Evolutionary conservation across 768 basidiomycete genomes (phyloP), one percentile per base, ranked within the genome.

Genomic region (Fibroporia radiculosa): DNA sequence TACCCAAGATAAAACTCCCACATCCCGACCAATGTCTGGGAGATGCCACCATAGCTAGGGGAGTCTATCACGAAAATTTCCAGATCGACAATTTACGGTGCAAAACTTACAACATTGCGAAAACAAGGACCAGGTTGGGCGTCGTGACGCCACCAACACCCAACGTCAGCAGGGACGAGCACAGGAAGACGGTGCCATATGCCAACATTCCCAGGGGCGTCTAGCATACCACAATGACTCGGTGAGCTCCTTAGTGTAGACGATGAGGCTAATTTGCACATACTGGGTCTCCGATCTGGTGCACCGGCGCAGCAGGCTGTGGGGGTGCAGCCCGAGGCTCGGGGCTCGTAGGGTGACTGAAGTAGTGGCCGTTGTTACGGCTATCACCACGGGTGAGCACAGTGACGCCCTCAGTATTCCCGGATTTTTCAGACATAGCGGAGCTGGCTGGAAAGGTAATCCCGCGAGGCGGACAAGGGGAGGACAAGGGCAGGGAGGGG

Each of bases 21-120:
- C 42, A 44, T 44, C 12, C 42, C 42, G 42, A 44, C 42, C 42
- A 44, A 44, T 25, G 42, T 44, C 33, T 44, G 42, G n/a, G 42
- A 44, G 20, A 44, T 44, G 23, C 42, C 42, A 25, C 42, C 42
- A 19, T 44, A 44, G 42, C 42, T 44, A 24, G 10, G 7, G 22
- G 27, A 25, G 13, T 14, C n/a, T 20, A 35, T 44, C 42, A 44
- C 32, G n/a, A 35, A 44, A 6, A 19, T 22, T 16, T 44, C 29
- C 42, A 6, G 20, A 23, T 31, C 18, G 7, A 3, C 4, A 11
- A n/a, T 23, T 10, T 14, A 28, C 33, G 6, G 3, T 19, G 28
- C 11, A 18, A 19, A 11, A 44, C 42, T 44, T 28, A 44, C 42
- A 44, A 44, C 20, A 19, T 35, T 8, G 42, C 42, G 18, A 44